Conservation (phyloP, 2,329 filamentous ascomycete genomes). For the Akanthomyces uredinophilus region DNA sequence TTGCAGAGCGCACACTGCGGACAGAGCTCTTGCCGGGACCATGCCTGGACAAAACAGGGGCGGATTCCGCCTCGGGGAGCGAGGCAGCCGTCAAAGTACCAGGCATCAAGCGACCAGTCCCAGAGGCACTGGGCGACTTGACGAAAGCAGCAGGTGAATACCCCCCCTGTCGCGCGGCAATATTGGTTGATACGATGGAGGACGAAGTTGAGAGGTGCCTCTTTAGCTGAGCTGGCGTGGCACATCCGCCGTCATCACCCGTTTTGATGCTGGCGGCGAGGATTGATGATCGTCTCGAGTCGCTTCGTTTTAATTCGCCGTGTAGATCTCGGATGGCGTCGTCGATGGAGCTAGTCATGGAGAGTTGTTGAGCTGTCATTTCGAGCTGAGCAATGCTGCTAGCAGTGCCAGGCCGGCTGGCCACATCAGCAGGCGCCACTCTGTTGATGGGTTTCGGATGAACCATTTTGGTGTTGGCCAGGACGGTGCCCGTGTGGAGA, state of each 20-base stretch:
- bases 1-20: constrained; percentile 45
- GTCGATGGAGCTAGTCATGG: constrained; percentile 69
- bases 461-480: constrained; percentile 39
- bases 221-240: constrained; percentile 26
- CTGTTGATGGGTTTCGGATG: constrained; percentile 43
- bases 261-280: constrained; percentile 43
- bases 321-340: constrained; percentile 72
- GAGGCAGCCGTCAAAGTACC: constrained; percentile 43
- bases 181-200: constrained; percentile 68
- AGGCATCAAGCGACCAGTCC: constrained; percentile 52
- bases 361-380: constrained; percentile 68
- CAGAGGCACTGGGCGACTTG: constrained; percentile 60
- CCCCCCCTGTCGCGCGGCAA: constrained; percentile 59
- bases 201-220: constrained; percentile 45
- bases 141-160: constrained; percentile 65
- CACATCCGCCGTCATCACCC: constrained; percentile 18
- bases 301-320: constrained; percentile 63
- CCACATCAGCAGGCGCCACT: constrained; percentile 47
- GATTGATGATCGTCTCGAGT: constrained; percentile 61
- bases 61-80: constrained; percentile 36
- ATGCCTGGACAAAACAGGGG: constrained; percentile 42
- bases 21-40: constrained; percentile 52
- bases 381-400: constrained; percentile 70
- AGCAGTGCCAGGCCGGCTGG: constrained; percentile 56
- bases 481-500: constrained; percentile 34